phyloP scores from a whole-genome alignment of 1,139 yeast genomes.

The Yamadazyma jaroonii region DNA sequence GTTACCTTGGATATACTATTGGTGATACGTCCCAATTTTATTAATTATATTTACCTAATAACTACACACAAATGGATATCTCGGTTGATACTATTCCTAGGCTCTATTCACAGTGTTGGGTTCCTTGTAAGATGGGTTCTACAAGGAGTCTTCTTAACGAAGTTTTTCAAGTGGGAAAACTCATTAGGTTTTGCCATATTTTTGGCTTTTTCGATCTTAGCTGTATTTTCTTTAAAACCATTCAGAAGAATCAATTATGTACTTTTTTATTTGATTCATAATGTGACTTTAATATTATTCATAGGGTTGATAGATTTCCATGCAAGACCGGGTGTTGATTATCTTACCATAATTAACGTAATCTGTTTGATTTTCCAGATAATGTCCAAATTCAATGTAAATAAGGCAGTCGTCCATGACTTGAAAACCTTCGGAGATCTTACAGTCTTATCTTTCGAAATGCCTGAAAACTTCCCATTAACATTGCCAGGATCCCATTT shows the following conservation, averaged over 20 bases:
- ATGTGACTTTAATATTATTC: slow-evolving; percentile 28
- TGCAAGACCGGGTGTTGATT: slow-evolving; percentile 42
- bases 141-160: slow-evolving; percentile 28
- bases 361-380: slow-evolving; percentile 24
- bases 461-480: slow-evolving; percentile 24
- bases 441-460: slow-evolving; percentile 3
- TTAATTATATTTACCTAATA: slow-evolving; percentile 54
- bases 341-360: slow-evolving; percentile 19
- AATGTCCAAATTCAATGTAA: background rate
- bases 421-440: slow-evolving; percentile 18
- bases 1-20: slow-evolving; percentile 64
- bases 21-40: slow-evolving; percentile 51
- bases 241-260: slow-evolving; percentile 25
- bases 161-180: slow-evolving; percentile 47
- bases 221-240: slow-evolving; percentile 50
- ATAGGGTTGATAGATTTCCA: slow-evolving; percentile 33
- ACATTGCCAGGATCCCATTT: slow-evolving; percentile 38
- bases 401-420: background rate
- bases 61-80: slow-evolving; percentile 81
- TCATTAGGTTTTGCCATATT: slow-evolving; percentile 61
- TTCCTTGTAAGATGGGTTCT: slow-evolving; percentile 47
- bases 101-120: slow-evolving; percentile 57
- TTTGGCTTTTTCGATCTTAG: slow-evolving; percentile 38
- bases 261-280: slow-evolving; percentile 35
- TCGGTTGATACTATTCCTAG: slow-evolving; percentile 54